phyloP scores from a whole-genome alignment of 2,329 filamentous ascomycete species.

The Metarhizium sp. region DNA sequence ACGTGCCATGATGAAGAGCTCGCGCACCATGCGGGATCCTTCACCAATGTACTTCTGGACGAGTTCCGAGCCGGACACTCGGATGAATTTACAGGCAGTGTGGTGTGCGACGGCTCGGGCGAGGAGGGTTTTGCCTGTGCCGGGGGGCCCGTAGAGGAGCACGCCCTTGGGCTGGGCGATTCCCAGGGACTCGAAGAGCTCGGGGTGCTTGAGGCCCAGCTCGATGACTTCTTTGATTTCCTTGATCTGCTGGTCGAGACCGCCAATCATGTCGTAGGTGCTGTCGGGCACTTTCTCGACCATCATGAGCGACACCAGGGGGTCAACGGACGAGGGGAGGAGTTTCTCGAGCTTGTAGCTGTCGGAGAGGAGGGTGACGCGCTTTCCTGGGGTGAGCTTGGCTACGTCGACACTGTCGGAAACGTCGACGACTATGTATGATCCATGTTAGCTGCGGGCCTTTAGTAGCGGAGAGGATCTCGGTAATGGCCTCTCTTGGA shows the following conservation, averaged over 20 bases:
- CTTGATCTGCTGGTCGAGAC: slow-evolving; percentile 97
- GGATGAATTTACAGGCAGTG: slow-evolving; percentile 98
- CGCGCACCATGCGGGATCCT: slow-evolving; percentile 94
- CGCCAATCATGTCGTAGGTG: slow-evolving; percentile 99
- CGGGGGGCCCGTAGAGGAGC: slow-evolving; percentile 88
- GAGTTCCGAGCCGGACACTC: slow-evolving; percentile 89
- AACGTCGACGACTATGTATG: slow-evolving; percentile 74
- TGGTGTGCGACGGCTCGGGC: slow-evolving; percentile 95
- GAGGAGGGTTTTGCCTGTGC: slow-evolving; percentile 92
- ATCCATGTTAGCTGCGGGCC: background rate
- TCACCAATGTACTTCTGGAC: slow-evolving; percentile 99
- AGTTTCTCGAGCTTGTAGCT: slow-evolving; percentile 99
- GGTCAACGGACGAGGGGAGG: slow-evolving; percentile 94
- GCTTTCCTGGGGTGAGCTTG: slow-evolving; percentile 96
- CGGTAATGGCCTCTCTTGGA: background rate
- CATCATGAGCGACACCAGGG: slow-evolving; percentile 99
- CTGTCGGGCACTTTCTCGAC: slow-evolving; percentile 99
- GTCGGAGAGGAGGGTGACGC: slow-evolving; percentile 91
- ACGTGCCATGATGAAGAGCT: slow-evolving; percentile 97
- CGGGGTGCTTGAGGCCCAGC: slow-evolving; percentile 93
- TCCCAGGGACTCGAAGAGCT: slow-evolving; percentile 97
- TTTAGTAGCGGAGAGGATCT: no score
- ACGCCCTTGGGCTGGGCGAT: slow-evolving; percentile 98
- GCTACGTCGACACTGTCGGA: slow-evolving; percentile 87
- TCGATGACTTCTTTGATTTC: slow-evolving; percentile 99